These are phyloP conservation scores for Talaromyces sp. DNA, from an alignment of 2,329 filamentous ascomycete genomes.

Conservation along the genomic window DNA sequence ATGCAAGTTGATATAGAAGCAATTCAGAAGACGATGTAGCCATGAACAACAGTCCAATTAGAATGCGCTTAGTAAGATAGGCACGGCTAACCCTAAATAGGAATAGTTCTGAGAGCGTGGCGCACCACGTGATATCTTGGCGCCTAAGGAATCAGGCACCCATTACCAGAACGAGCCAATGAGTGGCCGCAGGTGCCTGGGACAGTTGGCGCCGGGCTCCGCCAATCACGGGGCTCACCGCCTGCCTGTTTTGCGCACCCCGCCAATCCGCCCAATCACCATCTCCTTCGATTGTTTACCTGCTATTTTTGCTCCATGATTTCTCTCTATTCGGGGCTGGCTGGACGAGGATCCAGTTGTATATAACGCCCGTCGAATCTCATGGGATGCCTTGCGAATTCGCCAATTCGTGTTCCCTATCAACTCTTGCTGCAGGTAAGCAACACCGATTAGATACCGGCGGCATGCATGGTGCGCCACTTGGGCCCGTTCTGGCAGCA, in stretches of 20 bases:
- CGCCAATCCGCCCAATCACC: constrained; percentile 10
- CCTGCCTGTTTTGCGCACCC: constrained; percentile 1
- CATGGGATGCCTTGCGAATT: neutral
- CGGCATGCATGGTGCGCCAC: constrained; percentile 1
- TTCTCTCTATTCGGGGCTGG: neutral
- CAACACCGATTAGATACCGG: neutral
- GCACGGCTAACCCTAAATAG: neutral
- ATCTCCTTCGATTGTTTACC: constrained; percentile 11
- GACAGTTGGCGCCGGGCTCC: neutral
- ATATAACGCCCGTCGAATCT: neutral
- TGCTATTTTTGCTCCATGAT: neutral
- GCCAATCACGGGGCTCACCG: neutral
- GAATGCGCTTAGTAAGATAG: neutral
- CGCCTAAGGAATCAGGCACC: neutral
- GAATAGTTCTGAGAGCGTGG: neutral
- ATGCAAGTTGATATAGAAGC: too few species aligned
- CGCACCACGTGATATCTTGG: neutral
- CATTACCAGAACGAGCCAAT: neutral
- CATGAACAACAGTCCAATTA: neutral
- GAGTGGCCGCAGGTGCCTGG: neutral
- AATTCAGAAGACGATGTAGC: neutral
- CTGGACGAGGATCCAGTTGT: neutral
- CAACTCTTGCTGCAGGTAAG: neutral
- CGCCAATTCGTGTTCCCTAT: neutral
- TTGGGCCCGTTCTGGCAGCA: neutral